Evolutionary conservation across 116 monocot genomes (phyloP).

Genomic region (Phalaenopsis hybrid): DNA sequence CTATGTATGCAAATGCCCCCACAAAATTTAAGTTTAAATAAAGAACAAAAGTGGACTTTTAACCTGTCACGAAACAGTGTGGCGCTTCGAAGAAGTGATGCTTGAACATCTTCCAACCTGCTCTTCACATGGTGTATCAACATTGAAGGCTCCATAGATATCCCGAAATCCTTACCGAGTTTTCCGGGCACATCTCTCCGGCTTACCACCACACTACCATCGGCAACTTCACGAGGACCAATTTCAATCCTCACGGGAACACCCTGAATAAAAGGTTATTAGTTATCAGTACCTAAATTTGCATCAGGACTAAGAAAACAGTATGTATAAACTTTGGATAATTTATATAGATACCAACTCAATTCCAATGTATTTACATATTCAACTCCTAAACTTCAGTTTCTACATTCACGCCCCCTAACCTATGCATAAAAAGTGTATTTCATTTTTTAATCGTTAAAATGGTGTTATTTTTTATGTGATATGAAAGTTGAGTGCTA

Average conservation of each 20-base stretch:
- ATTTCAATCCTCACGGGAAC: constrained; percentile 91
- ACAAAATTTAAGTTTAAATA: neutral
- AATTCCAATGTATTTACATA: too few relatives aligned
- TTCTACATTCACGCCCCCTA: too few relatives aligned
- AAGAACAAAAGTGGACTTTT: neutral
- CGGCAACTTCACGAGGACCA: constrained; percentile 86
- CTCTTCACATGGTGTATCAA: constrained; percentile 54
- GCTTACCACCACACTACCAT: constrained; percentile 63
- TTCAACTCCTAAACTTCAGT: too few relatives aligned
- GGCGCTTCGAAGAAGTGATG: constrained; percentile 68
- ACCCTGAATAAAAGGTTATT: constrained; percentile 42
- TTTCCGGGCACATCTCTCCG: constrained; percentile 91
- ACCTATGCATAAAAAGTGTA: too few relatives aligned
- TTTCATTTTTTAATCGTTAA: too few relatives aligned
- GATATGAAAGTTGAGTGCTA: too few relatives aligned
- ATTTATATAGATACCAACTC: too few relatives aligned
- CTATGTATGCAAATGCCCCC: too few relatives aligned
- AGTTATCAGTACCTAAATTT: neutral
- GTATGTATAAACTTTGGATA: too few relatives aligned
- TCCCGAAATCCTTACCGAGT: constrained; percentile 86
- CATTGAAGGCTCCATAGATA: constrained; percentile 69
- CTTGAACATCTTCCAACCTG: constrained; percentile 76
- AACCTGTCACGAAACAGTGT: constrained; percentile 74
- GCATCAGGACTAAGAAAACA: neutral
- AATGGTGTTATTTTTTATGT: too few relatives aligned